phyloP scores from a whole-genome alignment of 257 asterid genomes.

The Catharanthus roseus region DNA sequence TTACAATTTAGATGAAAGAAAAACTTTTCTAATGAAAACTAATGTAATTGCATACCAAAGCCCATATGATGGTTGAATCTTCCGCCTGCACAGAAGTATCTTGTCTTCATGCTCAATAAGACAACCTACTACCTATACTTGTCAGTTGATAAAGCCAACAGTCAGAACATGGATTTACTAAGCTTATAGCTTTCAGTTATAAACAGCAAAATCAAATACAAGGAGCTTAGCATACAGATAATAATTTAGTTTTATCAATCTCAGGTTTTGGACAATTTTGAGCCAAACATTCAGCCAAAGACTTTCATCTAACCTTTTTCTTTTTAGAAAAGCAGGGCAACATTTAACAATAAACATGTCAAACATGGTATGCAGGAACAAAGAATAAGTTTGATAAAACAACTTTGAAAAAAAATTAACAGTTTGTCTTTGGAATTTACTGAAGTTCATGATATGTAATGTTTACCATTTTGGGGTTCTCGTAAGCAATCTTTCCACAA shows the following conservation, averaged over 20 bases:
- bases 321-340: background rate
- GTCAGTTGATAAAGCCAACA: background rate
- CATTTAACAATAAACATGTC: background rate
- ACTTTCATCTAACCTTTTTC: background rate
- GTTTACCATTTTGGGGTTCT: conserved; percentile 94
- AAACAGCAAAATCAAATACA: background rate
- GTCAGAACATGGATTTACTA: background rate
- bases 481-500: conserved; percentile 71
- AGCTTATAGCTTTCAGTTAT: background rate
- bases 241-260: background rate
- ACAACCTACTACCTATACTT: conserved; percentile 84
- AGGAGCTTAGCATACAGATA: background rate
- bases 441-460: background rate
- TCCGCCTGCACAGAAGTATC: conserved; percentile 77
- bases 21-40: background rate
- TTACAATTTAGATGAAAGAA: background rate
- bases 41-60: conserved; percentile 61
- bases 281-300: background rate
- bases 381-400: background rate
- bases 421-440: background rate
- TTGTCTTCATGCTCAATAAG: conserved; percentile 90
- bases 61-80: conserved; percentile 88
- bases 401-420: background rate
- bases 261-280: background rate
- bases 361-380: background rate